Conservation (phyloP, 2,329 filamentous ascomycete species). For the Alternaria sp. region DNA sequence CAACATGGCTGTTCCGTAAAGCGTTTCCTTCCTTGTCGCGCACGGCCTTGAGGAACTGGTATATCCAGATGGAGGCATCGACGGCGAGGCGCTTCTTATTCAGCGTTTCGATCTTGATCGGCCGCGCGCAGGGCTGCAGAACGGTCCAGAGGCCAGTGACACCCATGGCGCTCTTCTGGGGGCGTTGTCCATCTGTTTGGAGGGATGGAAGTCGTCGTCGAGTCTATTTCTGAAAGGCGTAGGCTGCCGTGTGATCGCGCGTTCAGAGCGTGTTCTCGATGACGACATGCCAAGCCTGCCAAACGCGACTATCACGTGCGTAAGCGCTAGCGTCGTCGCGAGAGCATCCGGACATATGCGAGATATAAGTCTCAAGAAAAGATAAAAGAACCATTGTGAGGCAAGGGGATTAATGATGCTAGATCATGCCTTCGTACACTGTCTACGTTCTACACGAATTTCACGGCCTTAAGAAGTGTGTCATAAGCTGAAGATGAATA, state of each 20-base stretch:
- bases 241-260: slow-evolving; percentile 28
- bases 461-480: neutral
- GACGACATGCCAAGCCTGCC: slow-evolving; percentile 19
- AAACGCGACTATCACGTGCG: slow-evolving; percentile 2
- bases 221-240: neutral
- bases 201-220: neutral
- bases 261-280: slow-evolving; percentile 21
- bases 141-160: slow-evolving; percentile 98
- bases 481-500: neutral
- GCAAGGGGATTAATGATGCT: neutral
- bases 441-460: neutral
- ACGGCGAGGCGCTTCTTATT: slow-evolving; percentile 96
- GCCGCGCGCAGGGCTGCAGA: slow-evolving; percentile 90
- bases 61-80: slow-evolving; percentile 99
- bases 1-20: slow-evolving; percentile 90
- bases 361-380: neutral
- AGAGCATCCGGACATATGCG: neutral
- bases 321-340: neutral
- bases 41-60: slow-evolving; percentile 98
- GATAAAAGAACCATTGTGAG: neutral
- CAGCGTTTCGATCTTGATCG: slow-evolving; percentile 93
- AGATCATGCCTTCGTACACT: neutral
- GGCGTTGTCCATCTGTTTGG: slow-evolving; percentile 20
- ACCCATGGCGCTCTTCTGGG: slow-evolving; percentile 69
- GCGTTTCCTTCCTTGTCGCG: slow-evolving; percentile 98